Percentiles rank a stretch among this genome's conserved stretches.
Conservation (phyloP, 2,329 filamentous ascomycete genomes). For the Ustulina deusta region DNA sequence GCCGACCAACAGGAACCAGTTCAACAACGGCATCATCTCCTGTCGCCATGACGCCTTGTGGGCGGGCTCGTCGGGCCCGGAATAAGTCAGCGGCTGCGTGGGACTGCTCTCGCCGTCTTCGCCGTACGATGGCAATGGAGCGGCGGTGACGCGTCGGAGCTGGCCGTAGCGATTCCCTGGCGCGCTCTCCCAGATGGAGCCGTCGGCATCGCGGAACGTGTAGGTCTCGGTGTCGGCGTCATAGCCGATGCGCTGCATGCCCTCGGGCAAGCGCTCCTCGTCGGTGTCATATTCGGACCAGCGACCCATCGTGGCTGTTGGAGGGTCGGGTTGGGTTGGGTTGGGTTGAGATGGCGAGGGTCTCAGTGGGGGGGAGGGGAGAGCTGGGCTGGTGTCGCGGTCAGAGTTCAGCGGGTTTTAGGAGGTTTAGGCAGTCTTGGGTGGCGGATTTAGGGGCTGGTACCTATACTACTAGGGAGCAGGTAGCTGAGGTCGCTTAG, state of each 20-base stretch:
- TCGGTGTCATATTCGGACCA: slow-evolving; percentile 56
- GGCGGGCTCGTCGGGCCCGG: slow-evolving; percentile 21
- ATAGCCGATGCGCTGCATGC: slow-evolving; percentile 63
- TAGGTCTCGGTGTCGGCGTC: slow-evolving; percentile 63
- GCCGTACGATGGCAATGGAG: slow-evolving; percentile 39
- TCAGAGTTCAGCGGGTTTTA: slow-evolving; percentile 16
- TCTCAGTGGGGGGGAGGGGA: neutral
- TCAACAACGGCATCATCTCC: slow-evolving; percentile 67
- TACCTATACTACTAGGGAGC: no score
- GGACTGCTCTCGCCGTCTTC: slow-evolving; percentile 42
- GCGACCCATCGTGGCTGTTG: slow-evolving; percentile 47
- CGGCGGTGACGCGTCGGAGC: slow-evolving; percentile 49
- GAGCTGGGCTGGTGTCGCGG: neutral
- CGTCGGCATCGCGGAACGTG: slow-evolving; percentile 59
- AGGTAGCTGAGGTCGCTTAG: no score
- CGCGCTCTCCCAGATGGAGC: slow-evolving; percentile 59
- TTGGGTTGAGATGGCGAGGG: neutral
- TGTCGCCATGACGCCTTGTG: slow-evolving; percentile 60
- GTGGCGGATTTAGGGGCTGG: slow-evolving; percentile 1
- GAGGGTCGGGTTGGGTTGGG: neutral
- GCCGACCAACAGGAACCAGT: slow-evolving; percentile 67
- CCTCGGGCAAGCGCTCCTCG: slow-evolving; percentile 60
- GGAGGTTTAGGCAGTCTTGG: slow-evolving; percentile 5
- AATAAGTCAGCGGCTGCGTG: slow-evolving; percentile 40
- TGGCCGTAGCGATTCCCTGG: slow-evolving; percentile 60